These are phyloP conservation scores for Miamiensis avidus DNA, from an alignment of 169 alveolate genomes.

Conservation along the genomic window DNA sequence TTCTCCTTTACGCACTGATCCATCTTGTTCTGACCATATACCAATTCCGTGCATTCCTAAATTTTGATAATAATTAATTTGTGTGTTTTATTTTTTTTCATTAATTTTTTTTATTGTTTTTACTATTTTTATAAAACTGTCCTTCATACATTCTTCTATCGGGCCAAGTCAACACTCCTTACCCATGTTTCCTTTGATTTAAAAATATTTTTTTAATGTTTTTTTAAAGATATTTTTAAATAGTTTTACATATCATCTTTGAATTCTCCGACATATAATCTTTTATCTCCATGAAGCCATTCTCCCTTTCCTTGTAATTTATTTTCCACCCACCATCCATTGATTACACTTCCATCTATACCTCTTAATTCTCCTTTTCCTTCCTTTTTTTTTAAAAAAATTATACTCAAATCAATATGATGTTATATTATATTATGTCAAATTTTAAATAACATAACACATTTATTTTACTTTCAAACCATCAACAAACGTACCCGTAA, in stretches of 20 bases:
- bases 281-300: slow-evolving; percentile 31
- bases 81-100: not conserved
- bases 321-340: slow-evolving; percentile 40
- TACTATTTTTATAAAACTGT: not conserved
- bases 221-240: too few species aligned
- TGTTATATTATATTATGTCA: too few species aligned
- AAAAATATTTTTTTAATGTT: too few species aligned
- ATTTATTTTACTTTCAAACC: slow-evolving; percentile 5
- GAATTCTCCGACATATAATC: slow-evolving; percentile 34
- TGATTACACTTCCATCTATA: slow-evolving; percentile 37
- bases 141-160: slow-evolving; percentile 52
- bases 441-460: too few species aligned
- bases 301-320: slow-evolving; percentile 45
- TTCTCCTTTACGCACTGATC: not conserved
- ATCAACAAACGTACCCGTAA: slow-evolving; percentile 57
- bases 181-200: slow-evolving; percentile 35
- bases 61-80: too few species aligned
- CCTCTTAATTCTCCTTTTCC: slow-evolving; percentile 48
- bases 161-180: slow-evolving; percentile 42
- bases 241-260: slow-evolving; percentile 20
- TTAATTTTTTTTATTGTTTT: too few species aligned
- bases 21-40: not conserved
- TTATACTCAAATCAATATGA: too few species aligned
- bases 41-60: not conserved
- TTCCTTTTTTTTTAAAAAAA: not conserved